A percentile compares a stretch with the other conserved stretches of the same genome.
phyloP scores from a whole-genome alignment of 768 basidiomycete species.

The Lentinula guzmanii region DNA sequence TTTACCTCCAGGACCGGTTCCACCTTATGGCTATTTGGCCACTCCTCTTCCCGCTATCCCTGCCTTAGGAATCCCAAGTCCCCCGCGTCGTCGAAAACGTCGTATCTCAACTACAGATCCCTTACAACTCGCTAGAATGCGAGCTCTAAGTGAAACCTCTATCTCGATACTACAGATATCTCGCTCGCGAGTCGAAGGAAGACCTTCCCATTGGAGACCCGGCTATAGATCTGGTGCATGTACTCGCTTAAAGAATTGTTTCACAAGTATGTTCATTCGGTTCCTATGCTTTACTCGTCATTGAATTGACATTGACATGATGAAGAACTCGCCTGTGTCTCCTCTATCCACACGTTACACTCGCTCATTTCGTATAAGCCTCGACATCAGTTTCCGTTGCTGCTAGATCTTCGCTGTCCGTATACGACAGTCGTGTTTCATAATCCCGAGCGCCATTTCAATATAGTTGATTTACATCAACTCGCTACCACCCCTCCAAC shows the following conservation, averaged over 20 bases:
- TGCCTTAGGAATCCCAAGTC: background rate
- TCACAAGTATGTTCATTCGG: background rate
- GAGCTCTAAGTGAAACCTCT: background rate
- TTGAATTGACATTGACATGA: background rate
- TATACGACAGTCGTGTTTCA: background rate
- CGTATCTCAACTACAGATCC: background rate
- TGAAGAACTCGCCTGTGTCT: background rate
- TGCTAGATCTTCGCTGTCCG: background rate
- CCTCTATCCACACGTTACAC: background rate
- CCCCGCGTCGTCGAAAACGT: background rate
- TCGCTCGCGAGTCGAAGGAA: background rate
- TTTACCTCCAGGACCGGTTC: background rate
- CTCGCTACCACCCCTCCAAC: conserved; percentile 37
- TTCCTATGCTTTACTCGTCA: background rate
- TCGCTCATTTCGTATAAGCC: background rate
- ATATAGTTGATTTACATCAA: conserved; percentile 28
- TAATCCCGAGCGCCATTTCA: conserved; percentile 1
- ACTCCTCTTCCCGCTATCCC: background rate
- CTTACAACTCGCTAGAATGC: background rate
- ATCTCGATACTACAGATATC: background rate
- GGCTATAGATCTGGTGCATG: background rate
- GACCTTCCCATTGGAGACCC: conserved; percentile 2
- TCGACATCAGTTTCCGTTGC: background rate
- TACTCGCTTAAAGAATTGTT: background rate
- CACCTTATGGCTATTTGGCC: background rate